Evolutionary conservation across 768 basidiomycete species (phyloP), one percentile per base, ranked within the genome.

Genomic region (Tylopilus balloui): DNA sequence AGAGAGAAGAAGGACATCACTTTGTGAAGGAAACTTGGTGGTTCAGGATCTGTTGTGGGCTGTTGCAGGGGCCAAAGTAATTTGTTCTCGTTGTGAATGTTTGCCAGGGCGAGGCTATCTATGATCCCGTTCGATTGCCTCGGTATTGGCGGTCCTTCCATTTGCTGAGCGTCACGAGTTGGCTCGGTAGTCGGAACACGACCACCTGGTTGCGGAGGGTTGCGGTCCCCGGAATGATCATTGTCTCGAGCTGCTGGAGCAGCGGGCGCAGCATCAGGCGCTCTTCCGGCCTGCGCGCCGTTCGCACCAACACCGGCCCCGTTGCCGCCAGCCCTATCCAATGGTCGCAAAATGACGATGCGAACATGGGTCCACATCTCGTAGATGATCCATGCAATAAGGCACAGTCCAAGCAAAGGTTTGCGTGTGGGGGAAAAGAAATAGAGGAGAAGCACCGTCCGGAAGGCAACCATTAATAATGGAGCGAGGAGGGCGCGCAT

Each of bases 401-500:
- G 74, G 48, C 88, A 68, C 32, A 86, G 55, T 29, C 80, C 84
- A 50, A 88, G 77, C 17, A 88, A 62, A 6, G 87, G 87, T 47
- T 86, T 85, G 55, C 83, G 75, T 7, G 83, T 76, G 0, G 87
- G 87, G 4, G 83, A 82, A 58, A 89, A 82, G 64, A 89, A 87
- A 65, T 88, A 89, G 3, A 89, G 72, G 24, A 89, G 70, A 12
- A 89, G 72, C 12, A 78, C 57, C 4, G 83, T 86, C 45, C 87
- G 82, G 58, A 88, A 72, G 7, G 78, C 48, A n/a, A 88, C 74
- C 75, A 88, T 77, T 46, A 83, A 56, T 13, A 88, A 61, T 0
- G 87, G 84, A n/a, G 79, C 73, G 35, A 88, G 58, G 6, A 88
- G 72, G 5, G 84, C 84, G 25, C 86, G 81, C 20, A 88, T 47